Evolutionary conservation across 148 eudicot species (phyloP).

Genomic region (Rhododendron vialii): DNA sequence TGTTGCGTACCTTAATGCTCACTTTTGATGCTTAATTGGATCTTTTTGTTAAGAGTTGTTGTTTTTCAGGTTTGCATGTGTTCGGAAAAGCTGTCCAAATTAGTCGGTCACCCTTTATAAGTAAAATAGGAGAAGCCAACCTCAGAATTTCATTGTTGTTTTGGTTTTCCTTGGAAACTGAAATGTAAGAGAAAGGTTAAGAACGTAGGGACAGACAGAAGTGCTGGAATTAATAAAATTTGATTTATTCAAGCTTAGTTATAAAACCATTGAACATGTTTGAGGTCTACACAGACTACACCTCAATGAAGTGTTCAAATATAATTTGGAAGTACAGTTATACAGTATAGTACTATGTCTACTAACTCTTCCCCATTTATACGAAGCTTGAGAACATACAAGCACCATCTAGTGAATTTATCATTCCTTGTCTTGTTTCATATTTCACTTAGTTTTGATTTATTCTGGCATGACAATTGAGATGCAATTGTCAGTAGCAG

Average conservation of each 20-base stretch:
- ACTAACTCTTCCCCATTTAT: background rate
- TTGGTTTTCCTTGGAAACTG: background rate
- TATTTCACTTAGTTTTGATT: background rate
- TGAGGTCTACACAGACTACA: background rate
- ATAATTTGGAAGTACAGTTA: background rate
- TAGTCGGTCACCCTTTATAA: background rate
- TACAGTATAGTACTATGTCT: background rate
- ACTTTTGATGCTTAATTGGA: background rate
- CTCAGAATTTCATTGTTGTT: background rate
- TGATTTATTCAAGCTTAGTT: background rate
- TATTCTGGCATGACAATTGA: background rate
- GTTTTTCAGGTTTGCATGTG: background rate
- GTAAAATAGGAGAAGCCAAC: background rate
- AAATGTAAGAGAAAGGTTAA: background rate
- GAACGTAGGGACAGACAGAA: background rate
- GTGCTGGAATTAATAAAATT: background rate
- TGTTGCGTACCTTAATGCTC: background rate
- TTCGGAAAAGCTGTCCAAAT: conserved; percentile 3
- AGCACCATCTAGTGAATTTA: background rate
- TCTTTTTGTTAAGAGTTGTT: background rate
- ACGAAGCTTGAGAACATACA: background rate
- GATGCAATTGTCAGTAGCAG: background rate
- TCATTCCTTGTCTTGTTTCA: background rate
- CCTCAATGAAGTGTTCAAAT: background rate
- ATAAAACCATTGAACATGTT: background rate